A percentile compares a stretch with the other conserved stretches of the same genome.
phyloP scores from a whole-genome alignment of 2,329 filamentous ascomycete genomes.

The Curvularia sp. region DNA sequence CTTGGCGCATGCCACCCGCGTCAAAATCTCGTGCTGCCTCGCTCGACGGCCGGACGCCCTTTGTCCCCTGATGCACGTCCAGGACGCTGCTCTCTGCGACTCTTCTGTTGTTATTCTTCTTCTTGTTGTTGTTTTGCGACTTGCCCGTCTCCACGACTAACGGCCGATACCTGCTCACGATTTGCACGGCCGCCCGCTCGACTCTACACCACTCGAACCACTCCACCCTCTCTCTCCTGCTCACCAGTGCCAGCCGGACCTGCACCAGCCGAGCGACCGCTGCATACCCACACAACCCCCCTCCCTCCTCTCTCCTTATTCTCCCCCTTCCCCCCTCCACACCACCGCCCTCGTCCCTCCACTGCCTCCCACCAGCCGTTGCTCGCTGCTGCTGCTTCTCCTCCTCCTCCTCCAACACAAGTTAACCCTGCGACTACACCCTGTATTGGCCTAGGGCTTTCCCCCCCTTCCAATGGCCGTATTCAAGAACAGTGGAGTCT shows the following conservation, averaged over 20 bases:
- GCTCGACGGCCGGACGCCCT: conserved; percentile 13
- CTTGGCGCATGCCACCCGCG: conserved; percentile 26
- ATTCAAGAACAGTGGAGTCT: conserved; percentile 33
- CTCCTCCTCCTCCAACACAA: background rate
- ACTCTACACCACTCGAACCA: background rate
- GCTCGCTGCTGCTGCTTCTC: background rate
- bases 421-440: conserved; percentile 12
- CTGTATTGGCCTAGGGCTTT: conserved; percentile 15
- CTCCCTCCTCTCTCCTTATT: too few relatives aligned
- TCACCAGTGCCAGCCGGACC: conserved; percentile 17
- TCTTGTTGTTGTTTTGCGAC: conserved; percentile 16
- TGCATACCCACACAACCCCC: conserved; percentile 5
- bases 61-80: conserved; percentile 19
- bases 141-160: conserved; percentile 15
- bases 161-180: conserved; percentile 15
- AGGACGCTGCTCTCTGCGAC: background rate
- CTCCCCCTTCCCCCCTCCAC: conserved; percentile 14
- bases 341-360: conserved; percentile 3
- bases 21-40: conserved; percentile 27
- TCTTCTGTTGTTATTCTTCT: conserved; percentile 16
- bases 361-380: conserved; percentile 9
- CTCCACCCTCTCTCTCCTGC: background rate
- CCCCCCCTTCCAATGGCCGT: conserved; percentile 36
- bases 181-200: conserved; percentile 1
- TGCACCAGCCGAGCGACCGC: conserved; percentile 14